These are phyloP conservation scores for Suhomyces prunicola DNA, from an alignment of 805 yeast species.

Conservation along the genomic window DNA sequence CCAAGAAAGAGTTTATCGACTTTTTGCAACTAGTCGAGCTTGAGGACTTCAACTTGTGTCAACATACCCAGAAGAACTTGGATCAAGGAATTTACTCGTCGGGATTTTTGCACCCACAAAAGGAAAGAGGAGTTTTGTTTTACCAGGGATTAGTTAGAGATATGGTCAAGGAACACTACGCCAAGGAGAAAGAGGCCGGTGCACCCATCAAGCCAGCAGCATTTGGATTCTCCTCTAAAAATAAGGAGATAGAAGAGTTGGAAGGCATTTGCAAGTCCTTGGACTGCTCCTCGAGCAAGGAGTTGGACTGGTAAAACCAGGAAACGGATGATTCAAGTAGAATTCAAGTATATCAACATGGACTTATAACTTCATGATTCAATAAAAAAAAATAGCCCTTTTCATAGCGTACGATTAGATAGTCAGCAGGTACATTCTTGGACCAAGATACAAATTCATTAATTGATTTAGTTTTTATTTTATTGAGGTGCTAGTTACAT, in stretches of 20 bases:
- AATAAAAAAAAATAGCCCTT: too few relatives aligned
- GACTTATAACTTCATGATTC: too few relatives aligned
- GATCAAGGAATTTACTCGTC: conserved; percentile 59
- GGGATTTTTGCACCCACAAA: conserved; percentile 57
- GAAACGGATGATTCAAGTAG: too few relatives aligned
- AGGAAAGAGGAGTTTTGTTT: conserved; percentile 57
- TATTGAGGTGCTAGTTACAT: too few relatives aligned
- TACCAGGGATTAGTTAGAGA: conserved; percentile 55
- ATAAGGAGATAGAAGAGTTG: conserved; percentile 44
- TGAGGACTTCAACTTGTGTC: conserved; percentile 60
- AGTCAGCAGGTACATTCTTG: too few relatives aligned
- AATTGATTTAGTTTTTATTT: too few relatives aligned
- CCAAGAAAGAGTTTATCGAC: conserved; percentile 60
- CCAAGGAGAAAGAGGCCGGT: conserved; percentile 44
- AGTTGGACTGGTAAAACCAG: conserved; percentile 9
- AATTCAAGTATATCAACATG: too few relatives aligned
- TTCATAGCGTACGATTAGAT: too few relatives aligned
- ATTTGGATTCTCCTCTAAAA: conserved; percentile 36
- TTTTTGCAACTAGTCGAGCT: conserved; percentile 58
- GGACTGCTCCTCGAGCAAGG: conserved; percentile 39
- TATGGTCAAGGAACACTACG: conserved; percentile 55
- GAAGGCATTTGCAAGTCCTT: conserved; percentile 48
- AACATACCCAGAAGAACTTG: conserved; percentile 56
- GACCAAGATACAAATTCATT: too few relatives aligned
- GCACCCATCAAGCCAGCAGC: conserved; percentile 50